A percentile compares a stretch with the other conserved stretches of the same genome.
These are phyloP conservation scores for Cutaneotrichosporon dermatis DNA, from an alignment of 1,284 basidiomycete species.

Conservation along the genomic window DNA sequence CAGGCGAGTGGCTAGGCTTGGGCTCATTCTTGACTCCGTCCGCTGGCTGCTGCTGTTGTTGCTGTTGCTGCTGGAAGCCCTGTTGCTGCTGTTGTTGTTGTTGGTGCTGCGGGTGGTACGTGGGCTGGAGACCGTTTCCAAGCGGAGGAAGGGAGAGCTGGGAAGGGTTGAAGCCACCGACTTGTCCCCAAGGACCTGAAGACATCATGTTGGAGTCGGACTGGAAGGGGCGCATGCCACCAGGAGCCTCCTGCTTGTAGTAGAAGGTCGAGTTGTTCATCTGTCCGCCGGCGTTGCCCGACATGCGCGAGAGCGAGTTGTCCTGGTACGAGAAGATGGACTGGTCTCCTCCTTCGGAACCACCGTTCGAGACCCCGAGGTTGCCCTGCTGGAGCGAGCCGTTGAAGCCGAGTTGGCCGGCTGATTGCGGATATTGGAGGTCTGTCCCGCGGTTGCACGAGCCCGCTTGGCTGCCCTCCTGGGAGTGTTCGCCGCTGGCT, in stretches of 20 bases:
- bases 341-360: conserved; percentile 6
- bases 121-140: conserved; percentile 17
- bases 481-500: neutral
- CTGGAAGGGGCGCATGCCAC: conserved; percentile 7
- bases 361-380: conserved; percentile 2
- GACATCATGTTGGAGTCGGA: conserved; percentile 6
- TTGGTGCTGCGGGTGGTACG: conserved; percentile 13
- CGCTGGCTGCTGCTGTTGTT: neutral
- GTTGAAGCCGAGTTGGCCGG: conserved; percentile 6
- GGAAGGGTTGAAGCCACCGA: conserved; percentile 28
- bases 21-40: conserved; percentile 4
- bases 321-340: conserved; percentile 19
- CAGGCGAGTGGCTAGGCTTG: conserved; percentile 9
- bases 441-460: conserved; percentile 6
- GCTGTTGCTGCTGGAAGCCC: neutral
- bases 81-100: conserved; percentile 1
- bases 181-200: conserved; percentile 14
- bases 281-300: conserved; percentile 8
- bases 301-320: conserved; percentile 15
- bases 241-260: conserved; percentile 15
- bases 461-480: conserved; percentile 1
- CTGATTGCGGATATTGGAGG: conserved; percentile 2
- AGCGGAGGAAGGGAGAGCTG: conserved; percentile 28
- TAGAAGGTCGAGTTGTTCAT: conserved; percentile 17
- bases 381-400: conserved; percentile 7